These are phyloP conservation scores for Narthecium ossifragum DNA, from an alignment of 106 monocot species.

Conservation along the genomic window DNA sequence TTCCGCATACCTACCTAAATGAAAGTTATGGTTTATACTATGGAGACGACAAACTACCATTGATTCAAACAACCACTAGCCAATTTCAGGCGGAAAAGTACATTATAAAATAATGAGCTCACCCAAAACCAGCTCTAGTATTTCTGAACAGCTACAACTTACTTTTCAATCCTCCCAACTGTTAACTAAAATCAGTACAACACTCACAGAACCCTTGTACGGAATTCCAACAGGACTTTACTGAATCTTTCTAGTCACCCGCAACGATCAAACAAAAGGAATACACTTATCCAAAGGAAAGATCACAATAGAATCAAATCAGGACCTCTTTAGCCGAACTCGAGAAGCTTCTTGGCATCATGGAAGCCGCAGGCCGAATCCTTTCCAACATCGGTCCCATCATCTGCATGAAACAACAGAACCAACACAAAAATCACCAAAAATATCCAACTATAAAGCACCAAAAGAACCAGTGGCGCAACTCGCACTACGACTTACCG, in stretches of 20 bases:
- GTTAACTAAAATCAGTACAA: too few relatives aligned
- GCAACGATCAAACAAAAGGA: background rate
- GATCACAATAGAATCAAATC: too few relatives aligned
- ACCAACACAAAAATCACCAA: conserved; percentile 1
- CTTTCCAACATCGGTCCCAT: conserved; percentile 29
- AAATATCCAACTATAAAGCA: background rate
- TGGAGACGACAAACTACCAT: too few relatives aligned
- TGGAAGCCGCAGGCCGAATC: conserved; percentile 20
- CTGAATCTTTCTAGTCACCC: background rate
- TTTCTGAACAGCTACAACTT: background rate
- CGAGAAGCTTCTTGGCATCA: conserved; percentile 37
- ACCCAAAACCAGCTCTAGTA: too few relatives aligned
- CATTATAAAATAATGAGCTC: too few relatives aligned
- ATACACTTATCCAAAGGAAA: background rate
- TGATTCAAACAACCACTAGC: too few relatives aligned
- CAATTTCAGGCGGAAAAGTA: too few relatives aligned
- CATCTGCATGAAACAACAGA: conserved; percentile 23
- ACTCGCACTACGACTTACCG: background rate
- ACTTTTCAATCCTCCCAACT: too few relatives aligned
- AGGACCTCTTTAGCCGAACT: conserved; percentile 60
- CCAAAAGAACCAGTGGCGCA: background rate
- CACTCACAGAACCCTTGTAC: too few relatives aligned
- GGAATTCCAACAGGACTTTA: background rate
- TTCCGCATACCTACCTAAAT: too few relatives aligned
- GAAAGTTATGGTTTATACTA: too few relatives aligned